phyloP scores from a whole-genome alignment of 306 rosid species.

The Glycine soja region DNA sequence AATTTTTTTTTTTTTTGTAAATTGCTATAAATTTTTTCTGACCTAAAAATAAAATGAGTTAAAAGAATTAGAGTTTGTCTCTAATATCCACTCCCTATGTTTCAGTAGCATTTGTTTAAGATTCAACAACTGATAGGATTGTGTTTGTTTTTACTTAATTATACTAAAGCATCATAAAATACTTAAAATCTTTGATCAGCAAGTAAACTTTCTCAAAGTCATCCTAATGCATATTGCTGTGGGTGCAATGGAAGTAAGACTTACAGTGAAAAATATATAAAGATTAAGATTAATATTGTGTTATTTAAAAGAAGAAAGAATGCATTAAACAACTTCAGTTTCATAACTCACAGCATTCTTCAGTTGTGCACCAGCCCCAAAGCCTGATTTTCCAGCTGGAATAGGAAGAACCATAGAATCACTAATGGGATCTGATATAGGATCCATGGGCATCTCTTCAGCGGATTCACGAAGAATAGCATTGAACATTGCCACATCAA shows the following conservation, averaged over 20 bases:
- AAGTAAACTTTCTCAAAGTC: background rate
- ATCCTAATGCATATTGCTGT: slow-evolving; percentile 16
- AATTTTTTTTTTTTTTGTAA: background rate
- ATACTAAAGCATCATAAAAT: background rate
- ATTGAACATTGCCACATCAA: slow-evolving; percentile 96
- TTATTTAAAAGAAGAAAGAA: slow-evolving; percentile 26
- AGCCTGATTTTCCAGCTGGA: slow-evolving; percentile 87
- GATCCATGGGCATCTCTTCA: slow-evolving; percentile 96
- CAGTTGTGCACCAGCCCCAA: slow-evolving; percentile 93
- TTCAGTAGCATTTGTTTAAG: background rate
- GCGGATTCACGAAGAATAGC: slow-evolving; percentile 88
- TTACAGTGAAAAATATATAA: background rate
- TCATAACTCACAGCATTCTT: slow-evolving; percentile 79
- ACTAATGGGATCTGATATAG: slow-evolving; percentile 90
- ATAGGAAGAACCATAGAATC: slow-evolving; percentile 89
- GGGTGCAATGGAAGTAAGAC: slow-evolving; percentile 13
- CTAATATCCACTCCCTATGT: slow-evolving; percentile 4
- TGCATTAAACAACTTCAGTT: background rate
- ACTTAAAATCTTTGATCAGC: slow-evolving; percentile 9
- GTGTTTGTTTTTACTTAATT: background rate
- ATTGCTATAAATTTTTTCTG: slow-evolving; percentile 5
- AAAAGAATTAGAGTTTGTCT: background rate
- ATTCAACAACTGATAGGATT: background rate
- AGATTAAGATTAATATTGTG: background rate
- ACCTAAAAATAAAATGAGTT: background rate